Conservation (phyloP, 2,329 filamentous ascomycete species). For the Cladosporium velox region DNA sequence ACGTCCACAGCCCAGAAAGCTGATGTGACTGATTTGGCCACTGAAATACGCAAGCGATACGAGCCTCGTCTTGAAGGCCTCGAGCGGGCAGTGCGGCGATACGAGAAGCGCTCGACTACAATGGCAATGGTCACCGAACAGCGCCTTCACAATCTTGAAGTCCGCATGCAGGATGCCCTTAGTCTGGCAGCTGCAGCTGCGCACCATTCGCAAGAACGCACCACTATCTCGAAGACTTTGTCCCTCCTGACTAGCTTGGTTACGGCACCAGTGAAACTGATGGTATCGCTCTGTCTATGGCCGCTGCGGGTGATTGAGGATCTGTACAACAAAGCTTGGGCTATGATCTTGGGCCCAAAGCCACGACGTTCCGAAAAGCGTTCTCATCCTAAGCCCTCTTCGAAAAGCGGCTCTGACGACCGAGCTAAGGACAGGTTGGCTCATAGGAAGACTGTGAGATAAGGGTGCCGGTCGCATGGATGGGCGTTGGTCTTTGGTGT, state of each 20-base stretch:
- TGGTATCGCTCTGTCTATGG: conserved; percentile 21
- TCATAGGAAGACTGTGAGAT: conserved; percentile 3
- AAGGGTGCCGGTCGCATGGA: neutral
- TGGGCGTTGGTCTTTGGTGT: conserved; percentile 7
- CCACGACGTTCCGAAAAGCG: conserved; percentile 13
- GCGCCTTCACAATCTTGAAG: conserved; percentile 70
- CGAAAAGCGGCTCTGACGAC: conserved; percentile 12
- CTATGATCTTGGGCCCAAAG: conserved; percentile 26
- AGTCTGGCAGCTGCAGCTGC: conserved; percentile 77
- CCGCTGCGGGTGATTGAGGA: conserved; percentile 29
- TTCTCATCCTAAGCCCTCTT: neutral
- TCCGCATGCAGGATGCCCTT: conserved; percentile 72
- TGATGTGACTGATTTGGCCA: conserved; percentile 36
- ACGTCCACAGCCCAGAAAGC: conserved; percentile 34
- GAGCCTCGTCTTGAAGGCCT: conserved; percentile 84
- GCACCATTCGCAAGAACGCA: conserved; percentile 31
- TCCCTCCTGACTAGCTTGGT: conserved; percentile 11
- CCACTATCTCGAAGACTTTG: conserved; percentile 7
- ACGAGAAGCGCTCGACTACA: conserved; percentile 83
- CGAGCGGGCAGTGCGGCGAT: conserved; percentile 82
- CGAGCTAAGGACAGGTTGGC: conserved; percentile 5
- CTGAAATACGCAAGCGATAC: conserved; percentile 65
- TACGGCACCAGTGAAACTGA: conserved; percentile 2
- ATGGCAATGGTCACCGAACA: conserved; percentile 75
- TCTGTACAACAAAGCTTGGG: conserved; percentile 28